phyloP scores from a whole-genome alignment of 352 stramenopile species.

The Pythium scleroteichum region DNA sequence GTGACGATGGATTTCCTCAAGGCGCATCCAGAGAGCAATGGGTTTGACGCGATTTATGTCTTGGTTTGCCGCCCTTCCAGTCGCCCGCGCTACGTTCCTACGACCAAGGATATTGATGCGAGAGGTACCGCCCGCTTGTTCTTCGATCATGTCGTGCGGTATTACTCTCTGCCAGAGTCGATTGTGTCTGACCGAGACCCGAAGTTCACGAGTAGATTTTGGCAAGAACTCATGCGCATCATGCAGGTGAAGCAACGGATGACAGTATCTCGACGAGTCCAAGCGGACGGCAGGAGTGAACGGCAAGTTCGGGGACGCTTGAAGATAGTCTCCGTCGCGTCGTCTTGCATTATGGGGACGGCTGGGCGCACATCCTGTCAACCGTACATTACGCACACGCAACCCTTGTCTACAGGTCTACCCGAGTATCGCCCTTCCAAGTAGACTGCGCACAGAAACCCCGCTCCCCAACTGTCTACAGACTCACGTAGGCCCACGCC shows the following conservation, averaged over 20 bases:
- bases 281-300: conserved; percentile 15
- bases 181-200: conserved; percentile 13
- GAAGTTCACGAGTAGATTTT: conserved; percentile 21
- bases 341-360: conserved; percentile 15
- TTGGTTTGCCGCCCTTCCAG: conserved; percentile 21
- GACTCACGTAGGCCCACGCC: not conserved
- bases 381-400: conserved; percentile 22
- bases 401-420: conserved; percentile 12
- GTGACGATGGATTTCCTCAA: conserved; percentile 29
- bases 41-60: conserved; percentile 22
- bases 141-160: conserved; percentile 27
- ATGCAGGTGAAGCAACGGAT: conserved; percentile 16
- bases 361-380: conserved; percentile 11
- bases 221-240: conserved; percentile 14
- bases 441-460: conserved; percentile 18
- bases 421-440: conserved; percentile 20
- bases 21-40: conserved; percentile 10
- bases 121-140: conserved; percentile 18
- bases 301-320: conserved; percentile 8
- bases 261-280: conserved; percentile 18
- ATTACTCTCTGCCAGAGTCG: conserved; percentile 23
- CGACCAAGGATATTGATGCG: conserved; percentile 20
- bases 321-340: conserved; percentile 20
- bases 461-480: conserved; percentile 4
- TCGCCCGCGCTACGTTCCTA: conserved; percentile 27